A percentile compares a stretch with the other conserved stretches of the same genome.
phyloP scores from a whole-genome alignment of 2,329 filamentous ascomycete species.

The Escovopsis weberi region DNA sequence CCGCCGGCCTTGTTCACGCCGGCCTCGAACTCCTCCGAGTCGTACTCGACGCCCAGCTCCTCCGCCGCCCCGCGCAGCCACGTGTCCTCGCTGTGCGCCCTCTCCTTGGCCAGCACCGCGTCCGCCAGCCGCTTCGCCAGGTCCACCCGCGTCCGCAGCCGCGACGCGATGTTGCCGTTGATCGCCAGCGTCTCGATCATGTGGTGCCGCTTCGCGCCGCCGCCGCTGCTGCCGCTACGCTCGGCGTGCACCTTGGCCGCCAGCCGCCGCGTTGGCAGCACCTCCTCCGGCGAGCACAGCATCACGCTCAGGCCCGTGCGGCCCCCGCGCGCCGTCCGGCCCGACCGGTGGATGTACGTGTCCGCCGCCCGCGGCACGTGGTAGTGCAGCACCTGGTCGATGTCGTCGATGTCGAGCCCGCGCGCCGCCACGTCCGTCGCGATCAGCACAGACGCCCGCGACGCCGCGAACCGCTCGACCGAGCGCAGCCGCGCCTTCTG shows the following conservation, averaged over 20 bases:
- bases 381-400: slow-evolving; percentile 88
- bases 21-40: slow-evolving; percentile 76
- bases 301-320: slow-evolving; percentile 69
- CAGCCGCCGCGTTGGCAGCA: slow-evolving; percentile 66
- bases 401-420: slow-evolving; percentile 81
- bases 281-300: slow-evolving; percentile 84
- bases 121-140: slow-evolving; percentile 85
- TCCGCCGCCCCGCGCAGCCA: slow-evolving; percentile 77
- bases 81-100: slow-evolving; percentile 66
- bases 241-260: slow-evolving; percentile 74
- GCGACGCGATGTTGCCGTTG: slow-evolving; percentile 62
- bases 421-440: slow-evolving; percentile 90
- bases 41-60: slow-evolving; percentile 86
- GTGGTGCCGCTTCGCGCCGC: slow-evolving; percentile 25
- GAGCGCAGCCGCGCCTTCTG: slow-evolving; percentile 92
- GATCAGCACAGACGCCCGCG: slow-evolving; percentile 57
- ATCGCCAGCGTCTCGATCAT: slow-evolving; percentile 71
- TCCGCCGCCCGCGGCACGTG: slow-evolving; percentile 86
- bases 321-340: slow-evolving; percentile 77
- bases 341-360: slow-evolving; percentile 88
- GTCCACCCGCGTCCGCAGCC: slow-evolving; percentile 61
- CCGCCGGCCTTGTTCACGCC: slow-evolving; percentile 43
- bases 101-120: slow-evolving; percentile 71
- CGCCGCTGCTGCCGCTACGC: slow-evolving; percentile 23
- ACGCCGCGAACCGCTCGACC: slow-evolving; percentile 71